A percentile compares a stretch with the other conserved stretches of the same genome.
Evolutionary conservation across 176 grass and related monocot species (phyloP).

Genomic region (Melocanna baccifera): DNA sequence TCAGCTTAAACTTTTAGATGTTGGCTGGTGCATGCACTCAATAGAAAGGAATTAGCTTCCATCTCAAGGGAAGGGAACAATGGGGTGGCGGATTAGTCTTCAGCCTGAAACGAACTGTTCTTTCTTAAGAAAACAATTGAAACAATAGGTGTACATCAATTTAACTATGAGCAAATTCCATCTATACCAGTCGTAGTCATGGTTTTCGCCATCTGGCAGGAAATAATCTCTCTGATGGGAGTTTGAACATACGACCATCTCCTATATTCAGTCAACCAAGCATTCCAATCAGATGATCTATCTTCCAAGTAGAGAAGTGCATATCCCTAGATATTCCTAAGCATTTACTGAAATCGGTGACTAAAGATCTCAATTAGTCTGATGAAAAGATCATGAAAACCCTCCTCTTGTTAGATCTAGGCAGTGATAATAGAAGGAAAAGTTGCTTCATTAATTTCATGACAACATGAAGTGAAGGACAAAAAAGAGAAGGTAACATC

Average conservation of each 20-base stretch:
- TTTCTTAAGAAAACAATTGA: not conserved
- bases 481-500: not conserved
- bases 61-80: constrained; percentile 73
- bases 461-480: not conserved
- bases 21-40: no score
- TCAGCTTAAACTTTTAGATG: no score
- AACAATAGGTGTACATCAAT: not conserved
- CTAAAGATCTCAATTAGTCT: not conserved
- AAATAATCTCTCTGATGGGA: constrained; percentile 51
- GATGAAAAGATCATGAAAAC: not conserved
- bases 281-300: constrained; percentile 12
- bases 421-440: not conserved
- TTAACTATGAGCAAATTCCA: not conserved
- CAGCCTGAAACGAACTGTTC: constrained; percentile 44
- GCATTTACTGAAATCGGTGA: not conserved
- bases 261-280: constrained; percentile 21
- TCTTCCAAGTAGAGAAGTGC: not conserved
- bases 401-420: not conserved
- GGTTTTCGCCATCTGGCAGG: constrained; percentile 36
- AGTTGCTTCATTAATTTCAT: not conserved
- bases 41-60: constrained; percentile 47
- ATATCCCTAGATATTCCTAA: not conserved
- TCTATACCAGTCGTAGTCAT: constrained; percentile 62
- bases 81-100: constrained; percentile 69
- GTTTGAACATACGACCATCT: constrained; percentile 40